Base-by-base conservation (phyloP, 1,139 yeast genomes). In the Candida pseudoviswanathii region DNA sequence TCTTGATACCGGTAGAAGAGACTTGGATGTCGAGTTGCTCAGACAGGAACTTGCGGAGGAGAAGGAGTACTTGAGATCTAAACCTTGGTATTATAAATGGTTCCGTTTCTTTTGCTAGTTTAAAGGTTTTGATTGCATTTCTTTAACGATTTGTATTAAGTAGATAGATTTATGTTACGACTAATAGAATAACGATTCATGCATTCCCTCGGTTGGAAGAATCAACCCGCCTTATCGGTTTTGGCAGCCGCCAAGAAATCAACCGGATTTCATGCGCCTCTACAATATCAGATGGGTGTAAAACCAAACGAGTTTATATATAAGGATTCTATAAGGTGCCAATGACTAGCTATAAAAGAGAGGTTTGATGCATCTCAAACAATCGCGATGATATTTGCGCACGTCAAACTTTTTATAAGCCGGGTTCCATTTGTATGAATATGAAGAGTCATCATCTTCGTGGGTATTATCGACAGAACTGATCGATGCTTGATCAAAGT, bases 321-420 rank as follows among this genome's bases (percentile, higher is more conserved):
- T 16, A 16, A 16, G 16, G n/a, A 25, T 21, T 41, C 22, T 21
- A 33, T 36, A 32, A 43, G 25, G 25, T 6, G 8, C 29, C 11
- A 24, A 10, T 36, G 25, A n/a, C 21, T 43, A 43, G 30, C 34
- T 43, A 43, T 43, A 43, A 9, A 11, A 43, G 29, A 43, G 34
- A 11, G 85, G 81, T 56, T 76, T 80, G 42, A 83, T 80, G 55
- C 88, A 83, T 45, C 86, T 71, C 34, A 82, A 63, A 34, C 86
- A 80, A 61, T 81, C 83, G 45, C 81, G 71, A 50, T 78, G 71
- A 55, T 69, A 71, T 53, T 78, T 78, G 46, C 78, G 68, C 53
- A 74, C 68, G 39, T 70, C 44, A 67, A 68, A 11, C 50, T 54
- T 74, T 76, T 11, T 66, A 66, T 10, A 67, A 4, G 47, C 36